phyloP scores from a whole-genome alignment of 2,329 filamentous ascomycete genomes.

The Cordyceps tenuipes region DNA sequence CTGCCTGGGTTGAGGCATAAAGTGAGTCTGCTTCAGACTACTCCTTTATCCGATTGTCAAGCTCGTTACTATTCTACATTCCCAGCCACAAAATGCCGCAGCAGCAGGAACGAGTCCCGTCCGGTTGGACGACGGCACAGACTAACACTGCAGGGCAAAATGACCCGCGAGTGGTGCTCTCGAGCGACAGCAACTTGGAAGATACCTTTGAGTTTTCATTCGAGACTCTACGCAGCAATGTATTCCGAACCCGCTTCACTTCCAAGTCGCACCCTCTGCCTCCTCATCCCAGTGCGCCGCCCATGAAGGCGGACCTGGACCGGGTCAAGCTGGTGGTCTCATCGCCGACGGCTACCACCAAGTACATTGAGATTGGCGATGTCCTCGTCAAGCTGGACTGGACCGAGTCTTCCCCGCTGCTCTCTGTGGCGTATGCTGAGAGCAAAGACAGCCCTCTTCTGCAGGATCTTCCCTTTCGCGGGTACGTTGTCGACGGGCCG shows the following conservation, averaged over 20 bases:
- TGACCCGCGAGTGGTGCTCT: slow-evolving; percentile 13
- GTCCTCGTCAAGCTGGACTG: slow-evolving; percentile 51
- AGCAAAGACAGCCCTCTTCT: slow-evolving; percentile 46
- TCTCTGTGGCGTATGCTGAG: slow-evolving; percentile 43
- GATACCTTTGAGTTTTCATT: slow-evolving; percentile 51
- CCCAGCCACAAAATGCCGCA: not conserved
- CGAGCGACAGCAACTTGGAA: slow-evolving; percentile 14
- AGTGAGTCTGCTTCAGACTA: not conserved
- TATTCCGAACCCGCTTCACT: slow-evolving; percentile 62
- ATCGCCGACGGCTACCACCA: slow-evolving; percentile 24
- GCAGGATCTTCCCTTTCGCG: slow-evolving; percentile 54
- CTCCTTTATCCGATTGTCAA: not conserved
- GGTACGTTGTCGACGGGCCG: slow-evolving; percentile 53
- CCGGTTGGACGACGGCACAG: slow-evolving; percentile 21
- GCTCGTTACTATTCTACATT: too few species aligned
- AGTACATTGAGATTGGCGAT: slow-evolving; percentile 37
- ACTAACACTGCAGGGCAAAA: slow-evolving; percentile 22
- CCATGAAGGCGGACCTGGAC: slow-evolving; percentile 29
- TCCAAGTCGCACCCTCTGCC: slow-evolving; percentile 54
- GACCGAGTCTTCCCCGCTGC: slow-evolving; percentile 42
- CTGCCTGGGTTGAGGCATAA: not conserved
- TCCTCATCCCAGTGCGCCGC: slow-evolving; percentile 52
- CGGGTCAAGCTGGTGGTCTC: slow-evolving; percentile 23
- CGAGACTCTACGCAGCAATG: slow-evolving; percentile 50
- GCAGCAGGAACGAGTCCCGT: slow-evolving; percentile 13